Evolutionary conservation across 1,139 yeast genomes (phyloP), one percentile per base, ranked within the genome.

Genomic region (Diutina pseudorugosa): DNA sequence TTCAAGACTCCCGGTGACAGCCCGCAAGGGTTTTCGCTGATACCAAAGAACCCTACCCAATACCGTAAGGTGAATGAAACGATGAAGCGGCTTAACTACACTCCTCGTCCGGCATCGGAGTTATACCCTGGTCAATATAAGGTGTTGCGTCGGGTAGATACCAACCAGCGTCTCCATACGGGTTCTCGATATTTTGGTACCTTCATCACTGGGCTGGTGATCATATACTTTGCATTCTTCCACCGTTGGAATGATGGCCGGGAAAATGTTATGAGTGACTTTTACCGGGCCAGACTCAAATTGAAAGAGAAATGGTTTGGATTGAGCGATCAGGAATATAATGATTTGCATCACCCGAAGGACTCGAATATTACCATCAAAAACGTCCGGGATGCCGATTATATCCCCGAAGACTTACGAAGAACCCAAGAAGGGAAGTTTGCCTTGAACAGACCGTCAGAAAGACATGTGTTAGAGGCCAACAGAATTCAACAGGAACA

Each of bases 181-280:
- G 88, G 87, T 4, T 72, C 81, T 2, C 65, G 70, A 54, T 77
- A 65, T 75, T 81, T 59, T 69, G 84, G 76, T 0, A 70, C 75
- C 16, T 62, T 76, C 12, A 58, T 79, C 20, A 73, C 76, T 6
- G 69, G 72, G 21, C 71, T 77, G 0, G 65, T 82, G 8, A 66
- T 77, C 27, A 62, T 78, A 1, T 83, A 80, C 61, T 83, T 82
- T 43, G 77, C 84, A 8, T 87, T 87, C 62, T 83, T 86, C 66
- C 79, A 83, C 63, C 72, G 91, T 53, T 87, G 95, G 95, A 86
- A 88, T 62, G 94, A 87, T 54, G 91, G 91, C 8, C 77, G 80
- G 59, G 94, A 87, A 57, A 83, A 86, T 60, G 81, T 85, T 3
- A 82, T 87, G 65, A 76, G 87, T 12, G 81, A 77, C 51, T 81